phyloP scores from a whole-genome alignment of 257 asterid genomes.

The Nyctanthes arbortristis region DNA sequence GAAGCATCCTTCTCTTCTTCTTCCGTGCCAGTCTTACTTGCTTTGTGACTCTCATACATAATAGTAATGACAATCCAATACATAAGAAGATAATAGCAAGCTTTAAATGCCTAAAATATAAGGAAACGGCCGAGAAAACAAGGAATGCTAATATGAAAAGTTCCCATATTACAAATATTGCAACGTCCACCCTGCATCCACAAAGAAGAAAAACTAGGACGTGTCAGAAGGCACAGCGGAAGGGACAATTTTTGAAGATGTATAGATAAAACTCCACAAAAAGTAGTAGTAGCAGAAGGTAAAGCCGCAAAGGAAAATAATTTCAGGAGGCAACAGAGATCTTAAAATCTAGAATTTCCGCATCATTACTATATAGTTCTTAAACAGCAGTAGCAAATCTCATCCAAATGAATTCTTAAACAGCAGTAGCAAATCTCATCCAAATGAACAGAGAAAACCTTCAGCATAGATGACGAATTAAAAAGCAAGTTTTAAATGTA shows the following conservation, averaged over 20 bases:
- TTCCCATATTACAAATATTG: conserved; percentile 82
- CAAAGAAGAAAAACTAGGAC: neutral
- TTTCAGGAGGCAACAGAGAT: too few relatives aligned
- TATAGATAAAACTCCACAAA: too few relatives aligned
- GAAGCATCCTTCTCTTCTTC: conserved; percentile 96
- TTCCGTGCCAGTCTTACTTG: conserved; percentile 68
- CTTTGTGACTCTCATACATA: conserved; percentile 75
- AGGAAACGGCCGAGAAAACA: conserved; percentile 78
- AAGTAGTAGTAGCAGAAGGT: too few relatives aligned
- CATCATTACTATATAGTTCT: too few relatives aligned
- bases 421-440: too few relatives aligned
- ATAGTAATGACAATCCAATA: conserved; percentile 50
- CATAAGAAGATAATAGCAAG: conserved; percentile 63
- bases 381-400: too few relatives aligned
- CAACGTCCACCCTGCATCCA: conserved; percentile 81
- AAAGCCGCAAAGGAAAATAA: too few relatives aligned
- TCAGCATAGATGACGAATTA: too few relatives aligned
- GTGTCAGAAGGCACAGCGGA: neutral
- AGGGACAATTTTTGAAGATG: neutral
- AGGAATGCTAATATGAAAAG: conserved; percentile 71
- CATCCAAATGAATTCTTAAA: too few relatives aligned
- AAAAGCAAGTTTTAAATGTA: too few relatives aligned
- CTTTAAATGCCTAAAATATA: conserved; percentile 71
- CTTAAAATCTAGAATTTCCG: too few relatives aligned
- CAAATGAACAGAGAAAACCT: too few relatives aligned